Evolutionary conservation across 2,329 filamentous ascomycete genomes (phyloP).

Genomic region (Diaporthe capsici): DNA sequence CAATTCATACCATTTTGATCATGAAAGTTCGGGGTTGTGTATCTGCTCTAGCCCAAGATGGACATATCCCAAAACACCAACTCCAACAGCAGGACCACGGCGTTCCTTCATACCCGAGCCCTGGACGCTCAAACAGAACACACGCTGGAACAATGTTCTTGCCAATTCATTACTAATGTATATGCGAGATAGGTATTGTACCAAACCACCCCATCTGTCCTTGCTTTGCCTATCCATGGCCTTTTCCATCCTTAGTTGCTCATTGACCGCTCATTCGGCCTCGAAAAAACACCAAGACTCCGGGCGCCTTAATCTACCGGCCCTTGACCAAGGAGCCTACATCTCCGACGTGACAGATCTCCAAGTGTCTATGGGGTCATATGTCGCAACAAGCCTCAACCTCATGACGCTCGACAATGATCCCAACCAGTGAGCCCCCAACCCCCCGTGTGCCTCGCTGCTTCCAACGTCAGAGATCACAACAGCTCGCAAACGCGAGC

Average conservation of each 20-base stretch:
- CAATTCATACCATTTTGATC: neutral
- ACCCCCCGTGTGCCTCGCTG: neutral
- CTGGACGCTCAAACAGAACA: neutral
- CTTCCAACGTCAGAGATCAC: neutral
- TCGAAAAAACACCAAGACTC: neutral
- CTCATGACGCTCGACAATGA: neutral
- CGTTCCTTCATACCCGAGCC: neutral
- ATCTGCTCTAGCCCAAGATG: neutral
- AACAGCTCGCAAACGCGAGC: neutral
- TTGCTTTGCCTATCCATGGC: constrained; percentile 10
- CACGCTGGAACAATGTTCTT: constrained; percentile 28
- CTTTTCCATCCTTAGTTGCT: constrained; percentile 2
- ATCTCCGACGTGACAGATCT: neutral
- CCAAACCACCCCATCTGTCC: constrained; percentile 5
- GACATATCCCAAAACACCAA: neutral
- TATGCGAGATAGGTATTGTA: constrained; percentile 32
- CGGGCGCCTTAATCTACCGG: neutral
- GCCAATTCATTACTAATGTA: constrained; percentile 28
- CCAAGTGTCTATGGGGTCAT: neutral
- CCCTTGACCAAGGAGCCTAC: neutral
- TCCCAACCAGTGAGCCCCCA: neutral
- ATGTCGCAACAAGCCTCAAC: neutral
- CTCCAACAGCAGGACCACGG: neutral
- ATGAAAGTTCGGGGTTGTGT: neutral
- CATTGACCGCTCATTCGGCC: neutral